Conservation (phyloP, 257 asterid genomes). For the Solanum medicagineum region DNA sequence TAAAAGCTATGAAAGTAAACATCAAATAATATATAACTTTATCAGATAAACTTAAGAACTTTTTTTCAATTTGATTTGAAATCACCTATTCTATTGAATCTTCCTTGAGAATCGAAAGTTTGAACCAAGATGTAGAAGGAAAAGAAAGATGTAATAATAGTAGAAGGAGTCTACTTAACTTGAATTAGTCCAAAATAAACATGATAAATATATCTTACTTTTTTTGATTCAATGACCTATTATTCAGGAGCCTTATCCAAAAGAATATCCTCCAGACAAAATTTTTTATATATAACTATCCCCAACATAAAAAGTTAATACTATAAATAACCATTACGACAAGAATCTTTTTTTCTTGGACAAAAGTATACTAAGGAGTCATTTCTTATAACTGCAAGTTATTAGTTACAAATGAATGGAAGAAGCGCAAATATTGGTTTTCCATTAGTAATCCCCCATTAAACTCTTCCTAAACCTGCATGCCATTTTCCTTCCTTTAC, state of each 20-base stretch:
- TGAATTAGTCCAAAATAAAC: not conserved
- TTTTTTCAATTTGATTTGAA: too few relatives aligned
- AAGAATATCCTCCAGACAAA: too few relatives aligned
- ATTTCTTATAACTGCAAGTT: not conserved
- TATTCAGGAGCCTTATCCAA: too few relatives aligned
- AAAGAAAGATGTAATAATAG: not conserved
- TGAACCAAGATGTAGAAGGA: too few relatives aligned
- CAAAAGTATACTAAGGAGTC: not conserved
- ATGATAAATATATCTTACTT: too few relatives aligned
- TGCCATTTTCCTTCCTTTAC: not conserved
- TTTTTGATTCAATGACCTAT: too few relatives aligned
- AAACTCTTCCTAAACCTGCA: slow-evolving; percentile 15
- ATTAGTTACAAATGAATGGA: slow-evolving; percentile 9
- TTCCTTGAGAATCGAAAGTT: too few relatives aligned
- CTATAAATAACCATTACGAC: not conserved
- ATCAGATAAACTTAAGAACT: too few relatives aligned
- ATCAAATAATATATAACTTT: too few relatives aligned
- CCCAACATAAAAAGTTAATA: not conserved
- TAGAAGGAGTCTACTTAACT: not conserved
- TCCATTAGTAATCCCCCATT: slow-evolving; percentile 12
- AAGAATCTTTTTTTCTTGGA: not conserved
- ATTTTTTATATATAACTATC: too few relatives aligned
- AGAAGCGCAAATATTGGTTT: slow-evolving; percentile 17
- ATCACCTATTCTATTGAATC: too few relatives aligned
- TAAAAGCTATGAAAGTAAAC: too few relatives aligned